Percentiles rank a stretch among this genome's conserved stretches.
phyloP scores from a whole-genome alignment of 2,329 filamentous ascomycete species.

The Neonectria coccinea region DNA sequence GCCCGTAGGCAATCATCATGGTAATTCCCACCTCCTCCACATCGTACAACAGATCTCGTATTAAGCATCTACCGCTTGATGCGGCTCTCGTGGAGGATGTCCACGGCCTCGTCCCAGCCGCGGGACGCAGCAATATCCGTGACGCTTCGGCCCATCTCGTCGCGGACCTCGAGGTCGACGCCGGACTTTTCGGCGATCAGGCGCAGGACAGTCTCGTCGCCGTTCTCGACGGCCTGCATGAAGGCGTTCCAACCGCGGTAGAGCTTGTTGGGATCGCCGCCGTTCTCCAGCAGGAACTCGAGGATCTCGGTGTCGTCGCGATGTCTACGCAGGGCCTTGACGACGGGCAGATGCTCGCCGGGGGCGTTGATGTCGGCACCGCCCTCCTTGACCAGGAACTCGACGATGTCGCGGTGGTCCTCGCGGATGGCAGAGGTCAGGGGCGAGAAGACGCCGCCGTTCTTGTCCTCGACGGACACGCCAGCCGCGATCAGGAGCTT shows the following conservation, averaged over 20 bases:
- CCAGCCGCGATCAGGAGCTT: constrained; percentile 73
- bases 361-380: constrained; percentile 74
- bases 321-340: constrained; percentile 74
- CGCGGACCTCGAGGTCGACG: constrained; percentile 63
- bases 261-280: constrained; percentile 75
- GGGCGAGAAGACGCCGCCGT: constrained; percentile 77
- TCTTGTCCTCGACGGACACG: constrained; percentile 77
- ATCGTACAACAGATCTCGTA: constrained; percentile 35
- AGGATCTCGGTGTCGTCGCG: constrained; percentile 69
- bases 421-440: constrained; percentile 76
- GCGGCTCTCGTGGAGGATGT: constrained; percentile 53
- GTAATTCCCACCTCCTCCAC: constrained; percentile 31
- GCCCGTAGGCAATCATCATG: constrained; percentile 24
- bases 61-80: constrained; percentile 29
- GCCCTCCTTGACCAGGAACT: constrained; percentile 70
- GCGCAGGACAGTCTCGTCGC: constrained; percentile 65
- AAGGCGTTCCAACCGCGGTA: constrained; percentile 75
- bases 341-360: constrained; percentile 77
- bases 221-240: constrained; percentile 74
- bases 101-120: constrained; percentile 68
- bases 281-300: constrained; percentile 70
- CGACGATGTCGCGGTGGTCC: constrained; percentile 69
- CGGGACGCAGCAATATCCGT: constrained; percentile 68
- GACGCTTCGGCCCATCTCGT: constrained; percentile 66
- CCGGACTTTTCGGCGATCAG: constrained; percentile 62